These are phyloP conservation scores for Kwoniella pini DNA, from an alignment of 768 basidiomycete species.

Conservation along the genomic window DNA sequence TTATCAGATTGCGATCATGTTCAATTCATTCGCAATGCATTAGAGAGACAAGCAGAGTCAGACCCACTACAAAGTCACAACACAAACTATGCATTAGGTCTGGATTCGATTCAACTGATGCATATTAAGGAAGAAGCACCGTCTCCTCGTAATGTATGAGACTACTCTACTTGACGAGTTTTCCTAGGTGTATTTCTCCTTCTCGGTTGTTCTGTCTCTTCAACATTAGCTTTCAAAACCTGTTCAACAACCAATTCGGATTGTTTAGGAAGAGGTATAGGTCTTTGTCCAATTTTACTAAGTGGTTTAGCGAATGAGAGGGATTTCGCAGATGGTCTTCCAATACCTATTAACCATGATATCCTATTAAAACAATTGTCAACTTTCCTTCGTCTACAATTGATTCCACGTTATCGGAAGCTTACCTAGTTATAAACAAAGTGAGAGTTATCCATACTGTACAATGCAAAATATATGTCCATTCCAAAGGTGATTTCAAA, in stretches of 20 bases:
- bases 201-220: background rate
- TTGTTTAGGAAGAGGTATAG: constrained; percentile 13
- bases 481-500: constrained; percentile 33
- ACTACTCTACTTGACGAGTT: background rate
- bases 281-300: constrained; percentile 8
- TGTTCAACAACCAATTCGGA: constrained; percentile 14
- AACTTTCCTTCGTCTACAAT: background rate
- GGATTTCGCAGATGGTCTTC: constrained; percentile 10
- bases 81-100: no score
- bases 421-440: constrained; percentile 36
- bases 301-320: background rate
- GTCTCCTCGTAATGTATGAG: no score
- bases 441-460: constrained; percentile 46
- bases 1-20: no score
- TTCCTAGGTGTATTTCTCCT: constrained; percentile 7
- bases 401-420: background rate
- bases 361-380: background rate
- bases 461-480: constrained; percentile 48
- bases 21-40: no score
- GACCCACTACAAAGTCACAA: no score
- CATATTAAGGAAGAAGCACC: no score
- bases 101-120: no score
- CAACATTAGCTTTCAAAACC: background rate
- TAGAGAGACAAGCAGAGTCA: no score
- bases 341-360: constrained; percentile 12